Conservation (phyloP, 495 filamentous ascomycete species). For the Neurospora hispaniola region DNA sequence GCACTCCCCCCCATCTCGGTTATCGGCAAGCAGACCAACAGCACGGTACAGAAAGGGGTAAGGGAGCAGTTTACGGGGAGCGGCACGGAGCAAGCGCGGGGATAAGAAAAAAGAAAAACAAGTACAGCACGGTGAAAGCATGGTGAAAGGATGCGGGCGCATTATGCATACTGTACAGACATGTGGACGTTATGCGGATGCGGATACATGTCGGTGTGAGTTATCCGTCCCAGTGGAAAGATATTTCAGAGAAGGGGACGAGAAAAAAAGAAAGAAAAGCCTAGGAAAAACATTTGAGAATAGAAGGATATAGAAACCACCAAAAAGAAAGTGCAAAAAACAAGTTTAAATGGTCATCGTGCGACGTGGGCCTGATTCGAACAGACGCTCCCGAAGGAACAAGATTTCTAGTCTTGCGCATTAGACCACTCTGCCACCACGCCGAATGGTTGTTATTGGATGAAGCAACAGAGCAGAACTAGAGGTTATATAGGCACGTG, state of each 20-base stretch:
- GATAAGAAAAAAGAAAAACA: too few relatives aligned
- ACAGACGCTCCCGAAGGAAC: too few relatives aligned
- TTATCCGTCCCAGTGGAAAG: too few relatives aligned
- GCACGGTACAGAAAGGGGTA: background rate
- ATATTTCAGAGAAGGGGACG: too few relatives aligned
- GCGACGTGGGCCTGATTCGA: background rate
- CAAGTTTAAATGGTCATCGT: background rate
- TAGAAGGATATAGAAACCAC: background rate
- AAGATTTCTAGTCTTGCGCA: too few relatives aligned
- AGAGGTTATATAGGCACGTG: background rate
- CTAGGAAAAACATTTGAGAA: background rate
- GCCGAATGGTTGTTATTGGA: background rate
- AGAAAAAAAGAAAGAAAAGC: background rate
- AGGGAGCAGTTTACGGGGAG: background rate
- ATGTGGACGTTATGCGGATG: background rate
- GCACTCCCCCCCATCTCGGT: background rate
- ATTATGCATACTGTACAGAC: too few relatives aligned
- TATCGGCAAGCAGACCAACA: background rate
- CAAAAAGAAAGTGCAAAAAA: background rate
- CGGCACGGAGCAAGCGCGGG: background rate
- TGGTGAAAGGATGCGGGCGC: too few relatives aligned
- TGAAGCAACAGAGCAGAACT: fast-evolving
- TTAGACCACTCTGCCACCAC: background rate
- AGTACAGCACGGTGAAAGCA: too few relatives aligned
- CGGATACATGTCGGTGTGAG: background rate